These are phyloP conservation scores for Diplodia intermedia DNA, from an alignment of 2,329 filamentous ascomycete species.

Conservation along the genomic window DNA sequence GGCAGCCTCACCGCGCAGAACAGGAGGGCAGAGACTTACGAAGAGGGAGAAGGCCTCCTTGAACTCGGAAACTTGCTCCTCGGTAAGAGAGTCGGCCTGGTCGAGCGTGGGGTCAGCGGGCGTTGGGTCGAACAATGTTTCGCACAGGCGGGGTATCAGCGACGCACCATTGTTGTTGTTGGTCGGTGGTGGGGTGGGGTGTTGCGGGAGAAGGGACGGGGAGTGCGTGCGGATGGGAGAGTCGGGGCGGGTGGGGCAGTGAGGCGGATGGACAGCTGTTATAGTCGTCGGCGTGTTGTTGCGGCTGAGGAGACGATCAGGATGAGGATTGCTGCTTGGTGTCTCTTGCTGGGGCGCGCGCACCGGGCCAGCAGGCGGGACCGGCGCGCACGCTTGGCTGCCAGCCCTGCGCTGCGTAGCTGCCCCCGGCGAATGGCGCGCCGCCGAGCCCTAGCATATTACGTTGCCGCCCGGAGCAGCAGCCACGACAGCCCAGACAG, in stretches of 20 bases:
- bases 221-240: conserved; percentile 9
- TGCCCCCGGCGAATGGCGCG: conserved; percentile 17
- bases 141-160: conserved; percentile 43
- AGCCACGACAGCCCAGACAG: neutral
- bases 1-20: conserved; percentile 23
- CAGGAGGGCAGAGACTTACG: conserved; percentile 68
- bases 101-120: conserved; percentile 24
- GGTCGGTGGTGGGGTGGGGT: conserved; percentile 4
- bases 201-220: neutral
- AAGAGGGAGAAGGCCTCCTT: conserved; percentile 99
- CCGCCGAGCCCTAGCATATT: conserved; percentile 27
- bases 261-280: conserved; percentile 9
- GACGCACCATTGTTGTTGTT: conserved; percentile 46
- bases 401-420: conserved; percentile 28
- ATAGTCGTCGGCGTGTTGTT: conserved; percentile 28
- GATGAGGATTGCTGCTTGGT: conserved; percentile 31
- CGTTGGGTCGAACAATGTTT: conserved; percentile 35
- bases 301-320: conserved; percentile 28
- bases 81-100: conserved; percentile 96
- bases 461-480: conserved; percentile 21
- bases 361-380: conserved; percentile 29
- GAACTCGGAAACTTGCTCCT: conserved; percentile 99
- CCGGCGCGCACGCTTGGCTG: conserved; percentile 24
- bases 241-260: conserved; percentile 3
- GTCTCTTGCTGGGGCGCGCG: conserved; percentile 27